A percentile compares a stretch with the other conserved stretches of the same genome.
Conservation (phyloP, 495 filamentous ascomycete genomes). For the Penicillium malachiteum region DNA sequence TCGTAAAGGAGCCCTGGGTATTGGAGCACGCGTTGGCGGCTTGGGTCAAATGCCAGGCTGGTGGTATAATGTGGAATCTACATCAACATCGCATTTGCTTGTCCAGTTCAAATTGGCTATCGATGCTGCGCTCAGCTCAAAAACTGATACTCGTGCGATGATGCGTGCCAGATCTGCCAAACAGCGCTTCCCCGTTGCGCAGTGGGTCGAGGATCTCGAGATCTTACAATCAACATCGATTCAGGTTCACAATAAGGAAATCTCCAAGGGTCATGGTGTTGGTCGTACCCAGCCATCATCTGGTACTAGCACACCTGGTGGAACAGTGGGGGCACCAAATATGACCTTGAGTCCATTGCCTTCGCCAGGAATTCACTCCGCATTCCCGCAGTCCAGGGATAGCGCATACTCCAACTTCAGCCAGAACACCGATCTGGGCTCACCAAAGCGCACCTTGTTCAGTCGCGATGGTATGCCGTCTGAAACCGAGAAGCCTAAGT, state of each 20-base stretch:
- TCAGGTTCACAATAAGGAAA: constrained; percentile 42
- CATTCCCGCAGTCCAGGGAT: constrained; percentile 25
- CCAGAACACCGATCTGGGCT: constrained; percentile 44
- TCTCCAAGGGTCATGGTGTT: constrained; percentile 33
- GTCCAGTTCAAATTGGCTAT: constrained; percentile 74
- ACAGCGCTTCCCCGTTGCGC: constrained; percentile 72
- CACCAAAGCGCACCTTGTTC: constrained; percentile 47
- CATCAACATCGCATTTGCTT: constrained; percentile 64
- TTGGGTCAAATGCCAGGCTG: constrained; percentile 77
- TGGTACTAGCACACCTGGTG: constrained; percentile 34
- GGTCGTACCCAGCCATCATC: constrained; percentile 28
- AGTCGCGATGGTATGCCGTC: constrained; percentile 32
- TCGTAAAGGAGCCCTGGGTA: constrained; percentile 72
- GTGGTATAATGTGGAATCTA: constrained; percentile 71
- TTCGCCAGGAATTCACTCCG: constrained; percentile 39
- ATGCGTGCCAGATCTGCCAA: constrained; percentile 74
- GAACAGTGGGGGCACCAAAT: constrained; percentile 26
- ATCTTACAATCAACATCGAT: constrained; percentile 58
- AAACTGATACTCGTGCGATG: constrained; percentile 54
- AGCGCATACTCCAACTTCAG: constrained; percentile 34
- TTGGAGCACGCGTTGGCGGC: constrained; percentile 64
- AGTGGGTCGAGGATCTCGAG: constrained; percentile 65
- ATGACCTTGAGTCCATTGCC: constrained; percentile 34
- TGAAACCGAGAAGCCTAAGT: constrained; percentile 35
- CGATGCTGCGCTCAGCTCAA: constrained; percentile 62